phyloP scores from a whole-genome alignment of 306 rosid species.

The Cicer pinnatifidum region DNA sequence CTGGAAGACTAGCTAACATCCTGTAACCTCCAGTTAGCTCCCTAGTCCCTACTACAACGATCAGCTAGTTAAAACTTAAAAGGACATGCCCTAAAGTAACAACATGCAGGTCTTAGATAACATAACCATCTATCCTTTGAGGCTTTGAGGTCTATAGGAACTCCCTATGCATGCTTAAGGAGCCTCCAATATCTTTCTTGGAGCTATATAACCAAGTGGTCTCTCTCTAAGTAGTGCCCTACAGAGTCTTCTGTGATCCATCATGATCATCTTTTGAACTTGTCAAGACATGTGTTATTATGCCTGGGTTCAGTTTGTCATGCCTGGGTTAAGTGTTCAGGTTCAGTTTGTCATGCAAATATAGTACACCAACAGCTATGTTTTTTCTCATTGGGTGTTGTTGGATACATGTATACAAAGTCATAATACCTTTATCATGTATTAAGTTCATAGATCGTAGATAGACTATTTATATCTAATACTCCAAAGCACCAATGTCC shows the following conservation, averaged over 20 bases:
- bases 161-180: constrained; percentile 14
- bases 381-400: neutral
- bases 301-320: neutral
- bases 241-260: neutral
- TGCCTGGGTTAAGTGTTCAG: neutral
- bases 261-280: neutral
- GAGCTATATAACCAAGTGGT: neutral
- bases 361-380: neutral
- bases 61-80: neutral
- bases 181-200: neutral
- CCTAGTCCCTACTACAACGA: neutral
- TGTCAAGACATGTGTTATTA: neutral
- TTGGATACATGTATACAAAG: neutral
- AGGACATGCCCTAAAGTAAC: neutral
- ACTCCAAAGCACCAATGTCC: neutral
- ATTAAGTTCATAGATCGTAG: neutral
- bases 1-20: neutral
- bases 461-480: neutral
- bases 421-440: neutral
- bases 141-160: neutral
- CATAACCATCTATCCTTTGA: neutral
- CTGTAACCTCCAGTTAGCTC: neutral
- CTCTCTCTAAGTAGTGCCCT: neutral
- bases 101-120: neutral
- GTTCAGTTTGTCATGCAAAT: neutral